Evolutionary conservation across 78 protist species (phyloP), one percentile per base, ranked within the genome.

Genomic region (Protostelium mycophagum): DNA sequence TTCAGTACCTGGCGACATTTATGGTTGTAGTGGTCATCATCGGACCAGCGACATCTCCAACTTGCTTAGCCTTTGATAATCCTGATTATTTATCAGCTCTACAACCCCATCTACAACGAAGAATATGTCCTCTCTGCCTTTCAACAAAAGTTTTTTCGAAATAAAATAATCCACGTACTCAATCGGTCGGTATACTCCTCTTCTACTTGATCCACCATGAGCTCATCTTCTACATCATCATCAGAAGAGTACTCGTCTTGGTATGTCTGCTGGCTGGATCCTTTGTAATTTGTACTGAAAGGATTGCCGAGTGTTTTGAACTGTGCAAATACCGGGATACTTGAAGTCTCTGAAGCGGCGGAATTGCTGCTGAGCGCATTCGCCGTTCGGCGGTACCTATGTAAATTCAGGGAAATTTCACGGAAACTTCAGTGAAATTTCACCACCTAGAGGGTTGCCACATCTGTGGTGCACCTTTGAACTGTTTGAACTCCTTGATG

Each of bases 11-110:
- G 31, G 73, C 73, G 34, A 92, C 94, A 85, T 92, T 89, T 36
- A 92, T 86, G 0, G 94, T 92, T 1, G 91, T 92, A 35, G 94
- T 86, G 31, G 94, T 36, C 9, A 89, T 86, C 88, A 89, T 38
- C 34, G 94, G 94, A 25, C 73, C 73, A 16, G 16, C 73, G 31
- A 51, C 73, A 25, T 51, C 73, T 16, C 5, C 73, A 9, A 84
- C 31, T 29, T 34, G 73, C 87, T 85, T 34, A 35, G 84, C 0
- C 25, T 34, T 31, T 16, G 51, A 37, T 83, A 1, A 38, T 73
- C 1, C 73, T 36, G 1, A 36, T 25, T 35, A 23, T 28, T 28
- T 34, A 88, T n/a, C 31, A 51, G 73, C 83, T 63, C n/a, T 63
- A 0, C 36, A 35, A 38, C 0, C 83, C 16, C 1, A 29, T 36